phyloP scores from a whole-genome alignment of 129 eudicot species.

The Dittrichia graveolens region DNA sequence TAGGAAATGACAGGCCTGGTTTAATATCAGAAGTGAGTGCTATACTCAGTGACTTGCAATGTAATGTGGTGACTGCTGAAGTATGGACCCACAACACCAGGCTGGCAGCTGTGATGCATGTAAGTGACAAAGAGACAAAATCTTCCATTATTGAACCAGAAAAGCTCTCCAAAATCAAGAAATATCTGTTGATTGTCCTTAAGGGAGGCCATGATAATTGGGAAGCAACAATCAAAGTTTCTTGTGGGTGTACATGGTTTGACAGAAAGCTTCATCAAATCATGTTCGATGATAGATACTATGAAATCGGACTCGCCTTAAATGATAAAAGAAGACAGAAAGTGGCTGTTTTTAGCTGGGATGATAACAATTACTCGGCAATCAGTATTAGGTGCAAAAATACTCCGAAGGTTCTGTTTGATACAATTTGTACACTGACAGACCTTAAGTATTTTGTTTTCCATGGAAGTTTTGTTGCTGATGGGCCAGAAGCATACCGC shows the following conservation, averaged over 20 bases:
- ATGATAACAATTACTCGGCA: background rate
- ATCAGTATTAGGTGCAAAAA: background rate
- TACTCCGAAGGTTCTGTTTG: slow-evolving; percentile 14
- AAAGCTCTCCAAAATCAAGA: background rate
- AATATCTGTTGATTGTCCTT: background rate
- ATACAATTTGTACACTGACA: slow-evolving; percentile 12
- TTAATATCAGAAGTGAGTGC: slow-evolving; percentile 12
- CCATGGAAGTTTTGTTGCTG: slow-evolving; percentile 10
- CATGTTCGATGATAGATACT: background rate
- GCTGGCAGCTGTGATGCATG: slow-evolving; percentile 10
- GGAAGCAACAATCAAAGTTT: background rate
- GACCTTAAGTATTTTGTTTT: slow-evolving; percentile 6
- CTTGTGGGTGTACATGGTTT: slow-evolving; percentile 5
- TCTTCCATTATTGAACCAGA: background rate
- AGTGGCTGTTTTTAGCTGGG: background rate
- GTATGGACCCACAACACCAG: slow-evolving; percentile 18
- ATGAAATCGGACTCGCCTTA: background rate
- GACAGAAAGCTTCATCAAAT: slow-evolving; percentile 11
- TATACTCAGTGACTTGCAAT: background rate
- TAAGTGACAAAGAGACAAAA: slow-evolving; percentile 7
- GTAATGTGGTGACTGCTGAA: slow-evolving; percentile 19
- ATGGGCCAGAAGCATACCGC: background rate
- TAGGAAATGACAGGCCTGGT: slow-evolving; percentile 18
- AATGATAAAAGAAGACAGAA: background rate
- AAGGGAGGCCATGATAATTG: background rate